A percentile compares a stretch with the other conserved stretches of the same genome.
Conservation (phyloP, 2,329 filamentous ascomycete genomes). For the Tolypocladium album region DNA sequence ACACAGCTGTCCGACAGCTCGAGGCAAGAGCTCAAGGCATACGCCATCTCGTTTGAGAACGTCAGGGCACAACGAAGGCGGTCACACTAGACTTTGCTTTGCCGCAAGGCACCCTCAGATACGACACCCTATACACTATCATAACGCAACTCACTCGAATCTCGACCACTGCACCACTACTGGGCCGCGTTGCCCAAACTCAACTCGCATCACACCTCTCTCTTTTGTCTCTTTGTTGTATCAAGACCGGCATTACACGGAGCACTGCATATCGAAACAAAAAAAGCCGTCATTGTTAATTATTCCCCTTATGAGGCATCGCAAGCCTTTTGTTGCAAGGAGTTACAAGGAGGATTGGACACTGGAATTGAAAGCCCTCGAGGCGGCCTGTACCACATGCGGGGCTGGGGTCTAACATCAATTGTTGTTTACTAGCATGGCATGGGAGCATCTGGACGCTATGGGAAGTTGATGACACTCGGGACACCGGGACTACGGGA, state of each 20-base stretch:
- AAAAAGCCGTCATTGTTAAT: slow-evolving; percentile 12
- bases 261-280: slow-evolving; percentile 39
- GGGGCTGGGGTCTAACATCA: slow-evolving; percentile 17
- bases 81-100: slow-evolving; percentile 32
- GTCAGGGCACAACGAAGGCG: slow-evolving; percentile 51
- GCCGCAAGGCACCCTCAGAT: background rate
- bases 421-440: slow-evolving; percentile 22
- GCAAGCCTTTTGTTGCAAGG: slow-evolving; percentile 4
- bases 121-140: background rate
- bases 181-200: slow-evolving; percentile 8
- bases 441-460: slow-evolving; percentile 17
- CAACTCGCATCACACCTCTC: slow-evolving; percentile 7
- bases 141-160: slow-evolving; percentile 21
- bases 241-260: slow-evolving; percentile 35
- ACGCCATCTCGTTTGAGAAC: slow-evolving; percentile 83
- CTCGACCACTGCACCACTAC: slow-evolving; percentile 3
- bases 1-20: slow-evolving; percentile 62
- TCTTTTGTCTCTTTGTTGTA: slow-evolving; percentile 23
- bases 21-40: slow-evolving; percentile 69
- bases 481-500: slow-evolving; percentile 10
- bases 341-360: slow-evolving; percentile 10
- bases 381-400: slow-evolving; percentile 19
- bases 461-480: slow-evolving; percentile 19
- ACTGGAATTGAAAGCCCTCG: slow-evolving; percentile 12
- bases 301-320: slow-evolving; percentile 9